phyloP scores from a whole-genome alignment of 1,284 basidiomycete genomes.

The Ganoderma sinense region DNA sequence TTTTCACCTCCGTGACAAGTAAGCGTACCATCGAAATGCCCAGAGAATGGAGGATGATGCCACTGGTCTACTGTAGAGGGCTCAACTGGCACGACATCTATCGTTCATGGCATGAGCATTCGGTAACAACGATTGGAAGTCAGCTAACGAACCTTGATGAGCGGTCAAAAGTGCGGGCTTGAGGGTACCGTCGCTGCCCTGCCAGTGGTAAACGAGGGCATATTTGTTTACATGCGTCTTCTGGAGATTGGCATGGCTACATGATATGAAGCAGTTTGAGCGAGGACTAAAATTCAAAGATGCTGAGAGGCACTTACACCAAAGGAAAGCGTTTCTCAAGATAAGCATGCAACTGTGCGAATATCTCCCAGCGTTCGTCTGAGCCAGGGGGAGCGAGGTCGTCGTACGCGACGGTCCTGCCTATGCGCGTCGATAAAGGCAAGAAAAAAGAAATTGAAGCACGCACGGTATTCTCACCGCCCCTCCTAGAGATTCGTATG shows the following conservation, averaged over 20 bases:
- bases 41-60: slow-evolving; percentile 48
- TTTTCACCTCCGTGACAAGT: background rate
- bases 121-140: background rate
- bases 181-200: slow-evolving; percentile 58
- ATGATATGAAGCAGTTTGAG: background rate
- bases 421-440: background rate
- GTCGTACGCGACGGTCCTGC: slow-evolving; percentile 40
- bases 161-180: slow-evolving; percentile 73
- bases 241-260: slow-evolving; percentile 58
- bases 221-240: slow-evolving; percentile 68
- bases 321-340: slow-evolving; percentile 49
- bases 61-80: slow-evolving; percentile 57
- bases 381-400: slow-evolving; percentile 43
- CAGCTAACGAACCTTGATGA: slow-evolving; percentile 60
- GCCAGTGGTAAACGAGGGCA: slow-evolving; percentile 72
- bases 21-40: slow-evolving; percentile 42
- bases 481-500: slow-evolving; percentile 50
- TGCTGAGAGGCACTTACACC: slow-evolving; percentile 40
- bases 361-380: slow-evolving; percentile 54
- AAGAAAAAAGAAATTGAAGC: background rate
- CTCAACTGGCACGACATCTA: slow-evolving; percentile 67
- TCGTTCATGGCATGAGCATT: background rate
- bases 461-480: slow-evolving; percentile 54
- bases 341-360: slow-evolving; percentile 50
- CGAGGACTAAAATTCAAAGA: background rate